Conservation (phyloP, 1,139 yeast genomes). For the Candida freyschussii region DNA sequence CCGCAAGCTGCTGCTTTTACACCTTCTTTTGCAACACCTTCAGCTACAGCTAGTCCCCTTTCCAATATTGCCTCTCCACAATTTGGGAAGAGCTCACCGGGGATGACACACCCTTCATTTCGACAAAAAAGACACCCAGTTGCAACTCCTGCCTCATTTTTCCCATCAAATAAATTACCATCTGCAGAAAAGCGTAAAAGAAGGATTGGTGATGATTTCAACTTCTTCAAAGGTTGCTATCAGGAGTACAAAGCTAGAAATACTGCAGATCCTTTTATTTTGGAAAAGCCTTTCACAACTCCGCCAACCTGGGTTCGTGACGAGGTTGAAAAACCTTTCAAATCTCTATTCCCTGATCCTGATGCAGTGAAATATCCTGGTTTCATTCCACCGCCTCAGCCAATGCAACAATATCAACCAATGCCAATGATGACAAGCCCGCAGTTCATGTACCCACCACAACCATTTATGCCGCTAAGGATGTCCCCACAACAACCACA, state of each 20-base stretch:
- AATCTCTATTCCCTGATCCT: slow-evolving; percentile 19
- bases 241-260: slow-evolving; percentile 17
- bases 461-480: slow-evolving; percentile 11
- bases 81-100: slow-evolving; percentile 21
- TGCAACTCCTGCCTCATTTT: slow-evolving; percentile 21
- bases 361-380: slow-evolving; percentile 13
- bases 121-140: slow-evolving; percentile 14
- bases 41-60: slow-evolving; percentile 20
- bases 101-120: slow-evolving; percentile 5
- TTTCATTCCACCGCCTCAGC: slow-evolving; percentile 12
- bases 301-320: slow-evolving; percentile 73
- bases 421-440: slow-evolving; percentile 19
- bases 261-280: slow-evolving; percentile 26
- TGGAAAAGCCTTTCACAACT: slow-evolving; percentile 66
- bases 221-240: slow-evolving; percentile 31
- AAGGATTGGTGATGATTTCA: slow-evolving; percentile 47
- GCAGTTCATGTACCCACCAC: slow-evolving; percentile 12
- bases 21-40: slow-evolving; percentile 37
- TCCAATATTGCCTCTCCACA: slow-evolving; percentile 19
- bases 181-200: slow-evolving; percentile 32
- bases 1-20: slow-evolving; percentile 71
- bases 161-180: slow-evolving; percentile 50
- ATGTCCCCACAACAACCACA: slow-evolving; percentile 14
- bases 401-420: slow-evolving; percentile 17
- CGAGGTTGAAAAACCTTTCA: slow-evolving; percentile 40